Percentiles rank a stretch among this genome's conserved stretches.
phyloP scores from a whole-genome alignment of 176 grass and related monocot species.

The Puccinellia tenuiflora region DNA sequence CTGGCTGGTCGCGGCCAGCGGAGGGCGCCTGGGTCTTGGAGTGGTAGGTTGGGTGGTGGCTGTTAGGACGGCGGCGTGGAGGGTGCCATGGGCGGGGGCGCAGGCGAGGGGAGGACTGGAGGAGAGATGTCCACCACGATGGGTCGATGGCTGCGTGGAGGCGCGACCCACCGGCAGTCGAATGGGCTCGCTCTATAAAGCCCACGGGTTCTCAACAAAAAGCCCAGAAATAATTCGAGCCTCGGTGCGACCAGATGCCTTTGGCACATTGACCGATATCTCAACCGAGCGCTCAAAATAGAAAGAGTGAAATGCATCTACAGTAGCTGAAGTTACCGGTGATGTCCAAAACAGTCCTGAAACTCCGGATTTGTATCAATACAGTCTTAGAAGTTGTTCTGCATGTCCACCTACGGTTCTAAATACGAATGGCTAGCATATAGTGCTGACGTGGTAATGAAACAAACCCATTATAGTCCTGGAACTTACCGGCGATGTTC shows the following conservation, averaged over 20 bases:
- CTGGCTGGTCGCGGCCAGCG: neutral
- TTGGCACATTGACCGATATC: neutral
- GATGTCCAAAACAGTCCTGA: no score
- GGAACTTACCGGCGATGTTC: no score
- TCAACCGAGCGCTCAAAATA: no score
- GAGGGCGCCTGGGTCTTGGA: neutral
- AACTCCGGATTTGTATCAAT: no score
- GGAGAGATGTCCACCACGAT: slow-evolving; percentile 1
- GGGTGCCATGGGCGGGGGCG: slow-evolving; percentile 20
- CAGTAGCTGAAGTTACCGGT: no score
- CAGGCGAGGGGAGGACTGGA: neutral
- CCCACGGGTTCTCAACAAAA: neutral
- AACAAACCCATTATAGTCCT: no score
- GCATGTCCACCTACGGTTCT: no score
- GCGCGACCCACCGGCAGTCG: slow-evolving; percentile 22
- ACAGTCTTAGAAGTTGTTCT: no score
- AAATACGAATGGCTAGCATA: no score
- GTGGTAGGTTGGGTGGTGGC: neutral
- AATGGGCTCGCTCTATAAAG: neutral
- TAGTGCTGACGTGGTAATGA: no score
- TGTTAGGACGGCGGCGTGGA: neutral
- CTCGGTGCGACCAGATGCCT: no score
- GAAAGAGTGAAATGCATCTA: no score
- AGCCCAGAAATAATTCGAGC: neutral
- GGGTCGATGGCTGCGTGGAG: slow-evolving; percentile 27